Evolutionary conservation across 306 rosid genomes (phyloP).

Genomic region (Lotus japonicus): DNA sequence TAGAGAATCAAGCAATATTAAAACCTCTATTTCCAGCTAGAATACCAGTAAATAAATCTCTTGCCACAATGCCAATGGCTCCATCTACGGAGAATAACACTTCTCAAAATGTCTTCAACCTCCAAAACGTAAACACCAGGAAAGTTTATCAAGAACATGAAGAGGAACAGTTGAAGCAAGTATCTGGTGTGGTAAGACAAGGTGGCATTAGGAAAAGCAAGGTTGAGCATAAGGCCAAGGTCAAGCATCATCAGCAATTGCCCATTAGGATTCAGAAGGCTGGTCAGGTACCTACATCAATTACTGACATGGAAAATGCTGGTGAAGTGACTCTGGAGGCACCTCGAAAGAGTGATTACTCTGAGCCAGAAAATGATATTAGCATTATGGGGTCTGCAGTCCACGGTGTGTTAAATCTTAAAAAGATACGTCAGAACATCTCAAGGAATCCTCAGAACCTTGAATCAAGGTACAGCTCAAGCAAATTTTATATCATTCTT

Average conservation of each 20-base stretch:
- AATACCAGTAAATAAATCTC: constrained; percentile 56
- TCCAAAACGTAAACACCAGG: constrained; percentile 49
- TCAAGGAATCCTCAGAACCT: constrained; percentile 61
- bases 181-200: constrained; percentile 48
- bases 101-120: constrained; percentile 36
- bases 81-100: constrained; percentile 31
- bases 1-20: constrained; percentile 51
- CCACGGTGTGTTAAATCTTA: constrained; percentile 39
- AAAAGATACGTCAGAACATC: constrained; percentile 46
- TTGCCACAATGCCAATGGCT: constrained; percentile 26
- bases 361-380: constrained; percentile 70
- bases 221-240: constrained; percentile 50
- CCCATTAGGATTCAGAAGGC: constrained; percentile 49
- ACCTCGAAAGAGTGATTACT: constrained; percentile 50
- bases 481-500: too few species aligned
- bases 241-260: constrained; percentile 56
- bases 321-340: constrained; percentile 40
- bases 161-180: constrained; percentile 65
- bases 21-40: constrained; percentile 57
- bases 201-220: constrained; percentile 58
- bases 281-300: constrained; percentile 39
- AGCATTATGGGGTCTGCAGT: constrained; percentile 32
- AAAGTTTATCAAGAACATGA: constrained; percentile 56
- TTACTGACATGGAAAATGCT: constrained; percentile 32
- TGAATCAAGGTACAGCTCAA: constrained; percentile 58